phyloP scores from a whole-genome alignment of 2,329 filamentous ascomycete species.

The Microsporum audouinii region DNA sequence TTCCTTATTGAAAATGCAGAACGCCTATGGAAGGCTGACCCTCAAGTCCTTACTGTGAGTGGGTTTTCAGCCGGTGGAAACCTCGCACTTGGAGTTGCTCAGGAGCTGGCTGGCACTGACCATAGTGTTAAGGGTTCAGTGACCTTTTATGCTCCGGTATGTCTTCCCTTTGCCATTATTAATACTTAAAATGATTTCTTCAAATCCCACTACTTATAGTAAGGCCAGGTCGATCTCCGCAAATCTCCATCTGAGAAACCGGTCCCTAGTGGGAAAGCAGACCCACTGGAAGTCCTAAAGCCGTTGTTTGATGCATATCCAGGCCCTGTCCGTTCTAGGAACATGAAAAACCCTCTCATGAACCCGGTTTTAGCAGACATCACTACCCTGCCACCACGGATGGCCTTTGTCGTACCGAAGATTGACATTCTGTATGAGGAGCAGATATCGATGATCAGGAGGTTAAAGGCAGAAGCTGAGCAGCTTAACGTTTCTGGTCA shows the following conservation, averaged over 20 bases:
- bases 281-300: conserved; percentile 31
- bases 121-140: conserved; percentile 29
- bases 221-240: conserved; percentile 28
- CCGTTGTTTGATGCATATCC: conserved; percentile 39
- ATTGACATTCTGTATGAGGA: conserved; percentile 36
- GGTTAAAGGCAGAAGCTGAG: conserved; percentile 21
- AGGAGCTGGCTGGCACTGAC: conserved; percentile 19
- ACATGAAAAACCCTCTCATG: conserved; percentile 27
- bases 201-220: background rate
- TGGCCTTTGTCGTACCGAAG: conserved; percentile 32
- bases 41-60: conserved; percentile 33
- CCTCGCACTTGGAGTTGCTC: conserved; percentile 29
- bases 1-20: conserved; percentile 33
- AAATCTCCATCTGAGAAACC: conserved; percentile 34
- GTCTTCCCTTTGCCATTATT: background rate
- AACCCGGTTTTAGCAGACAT: conserved; percentile 28
- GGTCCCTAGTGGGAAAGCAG: conserved; percentile 21
- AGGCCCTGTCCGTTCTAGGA: conserved; percentile 16
- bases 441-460: conserved; percentile 30
- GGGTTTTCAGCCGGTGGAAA: conserved; percentile 38
- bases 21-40: conserved; percentile 28
- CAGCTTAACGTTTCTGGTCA: conserved; percentile 7
- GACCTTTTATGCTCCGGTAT: conserved; percentile 30
- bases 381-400: conserved; percentile 27
- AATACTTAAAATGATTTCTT: no score